phyloP scores from a whole-genome alignment of 1,284 basidiomycete genomes.

The Schizophyllum commune region DNA sequence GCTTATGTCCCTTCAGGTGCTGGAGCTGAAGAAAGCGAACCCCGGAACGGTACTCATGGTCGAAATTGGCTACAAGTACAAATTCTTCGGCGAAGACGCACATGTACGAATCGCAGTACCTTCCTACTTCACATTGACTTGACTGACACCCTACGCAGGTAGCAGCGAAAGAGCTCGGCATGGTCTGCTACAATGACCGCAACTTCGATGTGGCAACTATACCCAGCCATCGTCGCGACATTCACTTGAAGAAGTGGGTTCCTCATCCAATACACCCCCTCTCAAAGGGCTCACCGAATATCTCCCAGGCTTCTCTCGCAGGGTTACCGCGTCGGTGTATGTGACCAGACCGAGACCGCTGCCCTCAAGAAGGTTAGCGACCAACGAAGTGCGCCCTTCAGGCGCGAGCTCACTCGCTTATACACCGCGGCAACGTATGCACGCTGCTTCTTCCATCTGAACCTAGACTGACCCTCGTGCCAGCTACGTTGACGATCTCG shows the following conservation, averaged over 20 bases:
- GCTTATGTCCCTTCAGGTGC: constrained; percentile 33
- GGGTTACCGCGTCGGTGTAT: constrained; percentile 87
- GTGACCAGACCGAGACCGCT: constrained; percentile 91
- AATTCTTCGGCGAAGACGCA: constrained; percentile 87
- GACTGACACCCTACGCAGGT: constrained; percentile 35
- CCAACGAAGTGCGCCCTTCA: constrained; percentile 77
- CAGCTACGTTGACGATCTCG: constrained; percentile 70
- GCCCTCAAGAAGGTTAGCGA: constrained; percentile 90
- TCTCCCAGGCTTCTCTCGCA: constrained; percentile 66
- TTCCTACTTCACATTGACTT: constrained; percentile 1
- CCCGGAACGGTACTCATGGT: constrained; percentile 77
- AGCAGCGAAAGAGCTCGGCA: constrained; percentile 77
- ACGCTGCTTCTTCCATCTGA: neutral
- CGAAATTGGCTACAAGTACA: constrained; percentile 86
- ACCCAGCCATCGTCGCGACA: constrained; percentile 71
- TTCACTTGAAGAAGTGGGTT: constrained; percentile 82
- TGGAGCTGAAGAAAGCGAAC: constrained; percentile 66
- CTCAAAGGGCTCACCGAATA: neutral
- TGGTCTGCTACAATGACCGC: constrained; percentile 69
- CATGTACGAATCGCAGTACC: constrained; percentile 37
- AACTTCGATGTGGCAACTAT: constrained; percentile 84
- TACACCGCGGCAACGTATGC: constrained; percentile 87
- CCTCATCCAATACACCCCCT: constrained; percentile 2
- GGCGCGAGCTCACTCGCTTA: constrained; percentile 71
- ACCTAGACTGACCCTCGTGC: constrained; percentile 2